Percentiles rank a stretch among this genome's conserved stretches.
These are phyloP conservation scores for Protea cynaroides DNA, from an alignment of 164 flowering plant genomes.

Conservation along the genomic window DNA sequence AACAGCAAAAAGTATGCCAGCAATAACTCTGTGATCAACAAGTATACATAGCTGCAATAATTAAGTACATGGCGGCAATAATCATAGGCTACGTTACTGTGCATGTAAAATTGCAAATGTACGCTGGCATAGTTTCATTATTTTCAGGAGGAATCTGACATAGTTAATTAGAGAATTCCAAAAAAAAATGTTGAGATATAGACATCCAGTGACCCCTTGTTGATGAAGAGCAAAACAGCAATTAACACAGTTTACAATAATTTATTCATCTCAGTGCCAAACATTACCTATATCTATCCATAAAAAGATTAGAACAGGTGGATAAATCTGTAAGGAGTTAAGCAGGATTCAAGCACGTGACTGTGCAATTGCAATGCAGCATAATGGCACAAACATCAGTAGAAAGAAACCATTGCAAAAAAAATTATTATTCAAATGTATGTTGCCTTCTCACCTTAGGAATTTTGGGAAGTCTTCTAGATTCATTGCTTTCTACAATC, in stretches of 20 bases:
- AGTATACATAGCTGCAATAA: too few species aligned
- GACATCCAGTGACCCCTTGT: too few species aligned
- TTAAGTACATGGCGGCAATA: background rate
- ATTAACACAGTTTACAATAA: too few species aligned
- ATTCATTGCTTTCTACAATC: conserved; percentile 76
- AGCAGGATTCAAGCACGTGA: background rate
- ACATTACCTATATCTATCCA: too few species aligned
- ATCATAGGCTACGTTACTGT: background rate
- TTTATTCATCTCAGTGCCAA: too few species aligned
- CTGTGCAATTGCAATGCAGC: background rate
- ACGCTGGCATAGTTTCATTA: background rate
- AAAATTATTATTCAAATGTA: background rate
- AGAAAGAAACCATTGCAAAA: background rate
- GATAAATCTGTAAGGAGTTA: too few species aligned
- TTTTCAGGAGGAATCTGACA: background rate
- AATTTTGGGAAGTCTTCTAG: conserved; percentile 77
- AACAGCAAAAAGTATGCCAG: background rate
- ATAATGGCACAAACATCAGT: background rate
- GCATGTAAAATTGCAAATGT: background rate
- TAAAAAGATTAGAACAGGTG: background rate
- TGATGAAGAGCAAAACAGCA: too few species aligned
- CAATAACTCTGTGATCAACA: background rate
- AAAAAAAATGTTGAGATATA: background rate
- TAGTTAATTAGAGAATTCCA: background rate
- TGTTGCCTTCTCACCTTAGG: conserved; percentile 53